Evolutionary conservation across 805 yeast genomes (phyloP).

Genomic region (Kuraishia borneana): DNA sequence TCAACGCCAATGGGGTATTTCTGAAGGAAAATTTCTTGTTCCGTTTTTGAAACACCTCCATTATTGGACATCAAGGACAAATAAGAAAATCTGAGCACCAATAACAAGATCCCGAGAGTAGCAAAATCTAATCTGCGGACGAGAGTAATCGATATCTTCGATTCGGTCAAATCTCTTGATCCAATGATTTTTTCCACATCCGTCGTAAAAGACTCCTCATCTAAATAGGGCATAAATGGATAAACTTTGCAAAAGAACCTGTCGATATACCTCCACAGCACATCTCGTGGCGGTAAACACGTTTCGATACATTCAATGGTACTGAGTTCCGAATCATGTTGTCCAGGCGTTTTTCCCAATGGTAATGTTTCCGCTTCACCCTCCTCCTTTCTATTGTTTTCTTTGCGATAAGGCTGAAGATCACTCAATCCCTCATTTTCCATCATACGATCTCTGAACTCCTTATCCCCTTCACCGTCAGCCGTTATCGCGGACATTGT

Average conservation of each 20-base stretch:
- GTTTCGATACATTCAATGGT: conserved; percentile 19
- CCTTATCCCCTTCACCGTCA: conserved; percentile 9
- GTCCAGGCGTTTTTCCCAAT: conserved; percentile 5
- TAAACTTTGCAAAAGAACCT: conserved; percentile 33
- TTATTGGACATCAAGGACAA: conserved; percentile 23
- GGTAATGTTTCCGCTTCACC: conserved; percentile 6
- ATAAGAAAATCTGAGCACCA: conserved; percentile 31
- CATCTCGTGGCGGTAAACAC: conserved; percentile 29
- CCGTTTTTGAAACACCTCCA: conserved; percentile 11
- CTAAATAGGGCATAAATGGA: conserved; percentile 37
- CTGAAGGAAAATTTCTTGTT: conserved; percentile 24
- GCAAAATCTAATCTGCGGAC: conserved; percentile 38
- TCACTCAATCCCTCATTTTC: conserved; percentile 28
- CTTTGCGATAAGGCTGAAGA: conserved; percentile 17
- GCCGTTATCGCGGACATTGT: not conserved
- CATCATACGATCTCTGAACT: conserved; percentile 18
- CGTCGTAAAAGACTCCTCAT: conserved; percentile 20
- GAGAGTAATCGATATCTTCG: conserved; percentile 19
- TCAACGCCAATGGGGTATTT: conserved; percentile 33
- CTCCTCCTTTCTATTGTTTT: conserved; percentile 1
- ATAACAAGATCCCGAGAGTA: conserved; percentile 30
- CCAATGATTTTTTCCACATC: conserved; percentile 27
- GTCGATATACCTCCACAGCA: conserved; percentile 32
- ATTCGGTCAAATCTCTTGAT: conserved; percentile 21
- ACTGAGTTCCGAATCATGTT: conserved; percentile 11